phyloP scores from a whole-genome alignment of 768 basidiomycete genomes.

The Crassisporium funariophilum region DNA sequence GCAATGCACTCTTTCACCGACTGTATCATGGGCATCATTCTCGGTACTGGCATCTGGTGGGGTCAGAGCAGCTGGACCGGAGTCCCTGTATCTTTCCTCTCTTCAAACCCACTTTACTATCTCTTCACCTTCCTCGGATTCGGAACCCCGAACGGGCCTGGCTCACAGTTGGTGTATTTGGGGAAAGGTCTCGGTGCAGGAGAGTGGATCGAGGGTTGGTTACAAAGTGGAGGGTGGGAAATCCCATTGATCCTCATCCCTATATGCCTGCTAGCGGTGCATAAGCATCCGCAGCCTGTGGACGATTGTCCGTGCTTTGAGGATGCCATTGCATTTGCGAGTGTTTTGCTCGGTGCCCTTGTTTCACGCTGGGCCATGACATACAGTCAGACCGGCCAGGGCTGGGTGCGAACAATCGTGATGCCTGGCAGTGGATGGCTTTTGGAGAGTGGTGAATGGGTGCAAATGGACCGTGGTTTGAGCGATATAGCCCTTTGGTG shows the following conservation, averaged over 20 bases:
- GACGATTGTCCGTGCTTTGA: conserved; percentile 99
- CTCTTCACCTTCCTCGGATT: conserved; percentile 26
- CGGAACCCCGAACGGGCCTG: conserved; percentile 16
- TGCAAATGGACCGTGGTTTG: conserved; percentile 37
- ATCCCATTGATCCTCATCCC: conserved; percentile 66
- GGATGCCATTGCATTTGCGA: conserved; percentile 92
- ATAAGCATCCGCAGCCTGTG: conserved; percentile 90
- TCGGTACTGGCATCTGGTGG: conserved; percentile 77
- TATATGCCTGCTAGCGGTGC: conserved; percentile 72
- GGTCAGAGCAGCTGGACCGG: conserved; percentile 47
- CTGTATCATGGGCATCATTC: conserved; percentile 58
- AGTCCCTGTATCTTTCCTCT: conserved; percentile 33
- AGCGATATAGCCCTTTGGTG: conserved; percentile 48
- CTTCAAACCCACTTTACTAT: conserved; percentile 31
- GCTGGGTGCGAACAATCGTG: conserved; percentile 25
- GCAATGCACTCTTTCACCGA: conserved; percentile 90
- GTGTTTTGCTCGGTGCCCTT: conserved; percentile 76
- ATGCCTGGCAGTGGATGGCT: conserved; percentile 64
- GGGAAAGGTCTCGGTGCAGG: conserved; percentile 42
- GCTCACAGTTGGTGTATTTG: conserved; percentile 30
- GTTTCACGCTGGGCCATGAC: conserved; percentile 68
- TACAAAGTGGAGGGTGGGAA: conserved; percentile 42
- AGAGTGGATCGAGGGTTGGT: conserved; percentile 36
- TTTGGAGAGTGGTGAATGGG: conserved; percentile 32
- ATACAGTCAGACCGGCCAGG: conserved; percentile 41